Conservation (phyloP, 495 filamentous ascomycete genomes). For the Amorphotheca resinae region DNA sequence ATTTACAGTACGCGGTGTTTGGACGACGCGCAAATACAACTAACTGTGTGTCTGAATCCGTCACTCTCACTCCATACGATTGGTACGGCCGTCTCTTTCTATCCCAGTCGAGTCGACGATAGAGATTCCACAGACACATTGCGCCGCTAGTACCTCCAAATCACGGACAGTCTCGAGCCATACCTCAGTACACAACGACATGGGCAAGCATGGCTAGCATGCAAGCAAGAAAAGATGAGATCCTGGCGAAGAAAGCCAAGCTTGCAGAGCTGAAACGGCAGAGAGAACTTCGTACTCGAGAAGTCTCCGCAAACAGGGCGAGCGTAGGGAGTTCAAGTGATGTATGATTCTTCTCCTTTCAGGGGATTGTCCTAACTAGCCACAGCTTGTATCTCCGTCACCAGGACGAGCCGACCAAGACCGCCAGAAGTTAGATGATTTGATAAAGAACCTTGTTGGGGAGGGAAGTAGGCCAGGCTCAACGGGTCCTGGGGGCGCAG, state of each 20-base stretch:
- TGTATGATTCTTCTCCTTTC: constrained; percentile 23
- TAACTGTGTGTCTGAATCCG: too few relatives aligned
- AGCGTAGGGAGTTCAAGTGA: constrained; percentile 41
- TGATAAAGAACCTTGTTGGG: constrained; percentile 42
- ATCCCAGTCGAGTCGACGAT: too few relatives aligned
- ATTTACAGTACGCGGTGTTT: background rate
- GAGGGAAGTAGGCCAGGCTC: constrained; percentile 58
- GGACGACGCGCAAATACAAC: background rate
- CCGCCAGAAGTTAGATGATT: constrained; percentile 59
- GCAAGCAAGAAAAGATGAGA: constrained; percentile 86
- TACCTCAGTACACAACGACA: background rate
- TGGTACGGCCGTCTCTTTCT: too few relatives aligned
- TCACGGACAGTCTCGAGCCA: too few relatives aligned
- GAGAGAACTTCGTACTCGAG: constrained; percentile 65
- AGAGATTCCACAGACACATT: too few relatives aligned
- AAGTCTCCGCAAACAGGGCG: constrained; percentile 50
- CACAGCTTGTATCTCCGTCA: constrained; percentile 53
- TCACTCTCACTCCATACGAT: too few relatives aligned
- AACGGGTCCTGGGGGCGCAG: constrained; percentile 46
- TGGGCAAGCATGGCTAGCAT: constrained; percentile 28
- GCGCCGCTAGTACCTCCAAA: too few relatives aligned
- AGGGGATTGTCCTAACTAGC: constrained; percentile 12
- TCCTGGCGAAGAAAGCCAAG: constrained; percentile 84
- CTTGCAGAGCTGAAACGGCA: constrained; percentile 92
- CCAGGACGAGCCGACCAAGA: constrained; percentile 52